Percentiles rank a stretch among this genome's conserved stretches.
phyloP scores from a whole-genome alignment of 495 filamentous ascomycete species.

The Penicillium desertorum region DNA sequence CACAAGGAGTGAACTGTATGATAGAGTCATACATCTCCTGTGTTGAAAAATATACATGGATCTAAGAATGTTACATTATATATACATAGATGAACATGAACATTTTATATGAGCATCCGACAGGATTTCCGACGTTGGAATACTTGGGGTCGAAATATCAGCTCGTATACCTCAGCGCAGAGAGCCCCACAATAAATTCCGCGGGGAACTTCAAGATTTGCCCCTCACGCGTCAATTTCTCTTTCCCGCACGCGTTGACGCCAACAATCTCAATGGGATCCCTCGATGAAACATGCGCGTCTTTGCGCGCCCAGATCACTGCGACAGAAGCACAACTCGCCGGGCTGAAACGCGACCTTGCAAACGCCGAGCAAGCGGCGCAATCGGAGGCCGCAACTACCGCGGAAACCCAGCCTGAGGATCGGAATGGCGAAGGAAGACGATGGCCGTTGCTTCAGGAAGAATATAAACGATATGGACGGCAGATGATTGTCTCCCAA shows the following conservation, averaged over 20 bases:
- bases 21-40: not conserved
- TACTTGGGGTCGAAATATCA: too few species aligned
- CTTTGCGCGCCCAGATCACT: constrained; percentile 42
- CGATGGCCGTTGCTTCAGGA: constrained; percentile 63
- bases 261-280: constrained; percentile 17
- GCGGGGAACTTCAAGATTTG: constrained; percentile 11
- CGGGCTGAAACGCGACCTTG: constrained; percentile 39
- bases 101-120: not conserved
- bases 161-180: not conserved
- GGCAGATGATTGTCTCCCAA: constrained; percentile 88
- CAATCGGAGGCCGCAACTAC: constrained; percentile 10
- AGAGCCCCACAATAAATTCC: constrained; percentile 10
- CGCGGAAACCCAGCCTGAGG: constrained; percentile 6
- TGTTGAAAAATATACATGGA: not conserved
- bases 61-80: not conserved
- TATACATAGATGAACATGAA: not conserved
- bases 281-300: constrained; percentile 38
- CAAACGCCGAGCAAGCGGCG: constrained; percentile 31
- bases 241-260: not conserved
- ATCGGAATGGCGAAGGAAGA: constrained; percentile 13
- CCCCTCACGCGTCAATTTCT: constrained; percentile 1
- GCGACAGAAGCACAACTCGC: constrained; percentile 41
- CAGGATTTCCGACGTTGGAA: not conserved
- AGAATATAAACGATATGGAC: constrained; percentile 83
- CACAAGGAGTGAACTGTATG: not conserved